These are phyloP conservation scores for Pleurotus tuber-regium DNA, from an alignment of 768 basidiomycete genomes.

Conservation along the genomic window DNA sequence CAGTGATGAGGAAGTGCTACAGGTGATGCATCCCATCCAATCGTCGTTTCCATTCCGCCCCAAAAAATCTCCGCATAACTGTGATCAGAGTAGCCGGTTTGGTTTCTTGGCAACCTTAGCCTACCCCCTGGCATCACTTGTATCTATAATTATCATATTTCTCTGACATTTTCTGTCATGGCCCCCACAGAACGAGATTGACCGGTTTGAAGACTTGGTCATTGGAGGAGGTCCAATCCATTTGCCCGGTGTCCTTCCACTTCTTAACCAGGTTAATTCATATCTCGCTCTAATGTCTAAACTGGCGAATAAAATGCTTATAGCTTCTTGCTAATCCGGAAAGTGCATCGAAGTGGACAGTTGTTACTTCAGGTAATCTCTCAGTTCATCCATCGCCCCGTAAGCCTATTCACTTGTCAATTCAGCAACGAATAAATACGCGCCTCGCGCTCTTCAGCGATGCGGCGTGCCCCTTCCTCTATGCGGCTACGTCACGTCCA, in stretches of 20 bases:
- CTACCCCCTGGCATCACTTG: background rate
- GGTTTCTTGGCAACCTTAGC: conserved; percentile 1
- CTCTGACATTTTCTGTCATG: background rate
- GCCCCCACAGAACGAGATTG: conserved; percentile 53
- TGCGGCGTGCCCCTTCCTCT: conserved; percentile 59
- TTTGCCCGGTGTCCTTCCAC: conserved; percentile 60
- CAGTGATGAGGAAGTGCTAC: conserved; percentile 50
- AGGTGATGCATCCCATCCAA: conserved; percentile 33
- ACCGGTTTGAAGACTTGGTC: conserved; percentile 78
- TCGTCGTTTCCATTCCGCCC: too few relatives aligned
- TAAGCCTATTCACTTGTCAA: too few relatives aligned
- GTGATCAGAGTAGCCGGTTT: too few relatives aligned
- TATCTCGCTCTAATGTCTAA: background rate
- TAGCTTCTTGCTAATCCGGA: conserved; percentile 12
- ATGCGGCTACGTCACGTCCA: conserved; percentile 67
- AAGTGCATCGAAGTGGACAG: conserved; percentile 61
- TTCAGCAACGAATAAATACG: conserved; percentile 74
- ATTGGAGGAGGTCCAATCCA: conserved; percentile 58
- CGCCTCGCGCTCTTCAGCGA: conserved; percentile 61
- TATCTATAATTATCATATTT: background rate
- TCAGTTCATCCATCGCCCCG: too few relatives aligned
- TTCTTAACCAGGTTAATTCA: conserved; percentile 53
- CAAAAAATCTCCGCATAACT: conserved; percentile 1
- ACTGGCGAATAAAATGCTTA: background rate
- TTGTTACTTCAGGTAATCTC: conserved; percentile 75